Base-by-base conservation (phyloP, 108 stramenopile genomes). In the Aureococcus anophagefferens region DNA sequence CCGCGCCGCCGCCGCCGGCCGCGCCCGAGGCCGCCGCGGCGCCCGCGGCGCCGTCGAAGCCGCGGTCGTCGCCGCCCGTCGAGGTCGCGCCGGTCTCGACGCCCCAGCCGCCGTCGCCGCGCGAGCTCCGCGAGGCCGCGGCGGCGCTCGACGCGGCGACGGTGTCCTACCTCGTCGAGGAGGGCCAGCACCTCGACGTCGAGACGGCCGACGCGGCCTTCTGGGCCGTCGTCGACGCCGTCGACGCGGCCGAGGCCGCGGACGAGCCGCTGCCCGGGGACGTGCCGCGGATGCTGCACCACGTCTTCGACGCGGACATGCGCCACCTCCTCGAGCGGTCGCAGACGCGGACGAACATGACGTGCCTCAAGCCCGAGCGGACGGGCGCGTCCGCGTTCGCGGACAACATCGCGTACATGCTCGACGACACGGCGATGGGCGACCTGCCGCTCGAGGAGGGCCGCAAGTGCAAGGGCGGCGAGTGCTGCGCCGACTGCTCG, bases 241-340 rank as follows among this genome's bases (percentile, higher is more conserved):
- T 81, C 62, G 80, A 81, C 65, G 18, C 9, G 30, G 76, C 76
- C 21, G 80, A 81, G 66, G 40, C 29, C 25, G 35, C 37, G 34
- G 80, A 81, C 51, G 17, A 67, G 62, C 73, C 80, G 5, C 45
- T 81, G 18, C 59, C 80, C 4, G 76, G 66, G 28, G 21, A 74
- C 32, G 77, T 81, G 25, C 44, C 80, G 25, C 73, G 40, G 31
- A 81, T 81, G 80, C 69, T 81, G 0, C 80, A 81, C 66, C 68
- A 74, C 34, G 65, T 81, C 65, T 81, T 81, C 59, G 80, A 81
- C 65, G 80, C 80, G 35, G 80, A 81, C 74, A 32, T 72, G 66
- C 18, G 65, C 45, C 72, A 36, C 15, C 34, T 77, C 33, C 63
- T 77, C 0, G 59, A 18, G 16, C 71, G 79, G 36, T 74, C 75